A percentile compares a stretch with the other conserved stretches of the same genome.
These are phyloP conservation scores for Centella asiatica DNA, from an alignment of 129 eudicot species.

Conservation along the genomic window DNA sequence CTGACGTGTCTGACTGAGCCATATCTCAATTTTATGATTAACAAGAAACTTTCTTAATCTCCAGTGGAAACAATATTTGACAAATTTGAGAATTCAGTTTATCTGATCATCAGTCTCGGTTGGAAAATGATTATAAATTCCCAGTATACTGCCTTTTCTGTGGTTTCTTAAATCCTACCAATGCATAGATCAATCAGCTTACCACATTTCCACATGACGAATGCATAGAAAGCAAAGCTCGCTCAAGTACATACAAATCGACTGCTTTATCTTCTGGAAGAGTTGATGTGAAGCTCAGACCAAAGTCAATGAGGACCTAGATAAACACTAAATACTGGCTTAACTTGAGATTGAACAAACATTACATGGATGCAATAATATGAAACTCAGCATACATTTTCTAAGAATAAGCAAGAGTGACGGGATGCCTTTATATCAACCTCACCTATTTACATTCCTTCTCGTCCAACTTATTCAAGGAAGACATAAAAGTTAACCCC, in stretches of 20 bases:
- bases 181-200: constrained; percentile 13
- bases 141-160: not conserved
- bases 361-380: not conserved
- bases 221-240: constrained; percentile 95
- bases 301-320: constrained; percentile 87
- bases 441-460: not conserved
- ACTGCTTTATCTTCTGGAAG: constrained; percentile 99
- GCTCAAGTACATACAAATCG: constrained; percentile 87
- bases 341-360: not conserved
- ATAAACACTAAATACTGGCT: not conserved
- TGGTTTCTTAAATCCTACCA: not conserved
- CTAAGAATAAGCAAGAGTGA: not conserved
- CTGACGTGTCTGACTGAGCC: not conserved
- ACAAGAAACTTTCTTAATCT: too few species aligned
- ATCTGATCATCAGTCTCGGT: not conserved
- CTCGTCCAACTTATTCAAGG: not conserved
- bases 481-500: too few species aligned
- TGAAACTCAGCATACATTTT: not conserved
- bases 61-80: not conserved
- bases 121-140: not conserved
- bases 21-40: not conserved
- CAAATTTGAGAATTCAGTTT: too few species aligned
- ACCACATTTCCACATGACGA: constrained; percentile 99
- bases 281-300: constrained; percentile 77
- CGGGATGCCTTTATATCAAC: not conserved